phyloP scores from a whole-genome alignment of 2,329 filamentous ascomycete species.

The Sporothrix inflata region DNA sequence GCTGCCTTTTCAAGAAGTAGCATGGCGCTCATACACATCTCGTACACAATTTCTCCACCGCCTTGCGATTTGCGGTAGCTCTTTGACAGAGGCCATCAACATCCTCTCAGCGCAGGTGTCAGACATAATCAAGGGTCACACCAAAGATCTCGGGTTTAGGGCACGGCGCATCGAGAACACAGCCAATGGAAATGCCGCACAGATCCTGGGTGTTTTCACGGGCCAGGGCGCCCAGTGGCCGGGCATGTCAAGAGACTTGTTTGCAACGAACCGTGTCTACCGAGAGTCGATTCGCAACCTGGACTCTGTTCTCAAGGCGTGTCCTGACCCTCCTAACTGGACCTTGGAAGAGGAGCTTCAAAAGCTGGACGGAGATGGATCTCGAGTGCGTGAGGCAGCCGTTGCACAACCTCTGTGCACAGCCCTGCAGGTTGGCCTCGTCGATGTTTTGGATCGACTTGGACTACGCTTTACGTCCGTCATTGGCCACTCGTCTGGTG shows the following conservation, averaged over 20 bases:
- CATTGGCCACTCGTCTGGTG: conserved; percentile 44
- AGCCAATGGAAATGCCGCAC: background rate
- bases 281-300: conserved; percentile 42
- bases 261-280: conserved; percentile 30
- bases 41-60: conserved; percentile 24
- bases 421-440: conserved; percentile 40
- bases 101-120: background rate
- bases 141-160: conserved; percentile 14
- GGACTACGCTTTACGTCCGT: conserved; percentile 37
- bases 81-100: background rate
- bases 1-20: conserved; percentile 22
- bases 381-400: conserved; percentile 22
- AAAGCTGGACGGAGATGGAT: conserved; percentile 15
- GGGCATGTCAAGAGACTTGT: conserved; percentile 28
- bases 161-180: conserved; percentile 4
- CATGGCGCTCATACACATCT: conserved; percentile 11
- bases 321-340: conserved; percentile 29
- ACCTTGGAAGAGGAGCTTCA: conserved; percentile 25
- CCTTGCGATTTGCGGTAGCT: conserved; percentile 6
- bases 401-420: conserved; percentile 40
- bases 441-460: conserved; percentile 38
- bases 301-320: conserved; percentile 39
- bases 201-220: conserved; percentile 33
- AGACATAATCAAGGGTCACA: background rate
- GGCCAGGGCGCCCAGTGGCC: conserved; percentile 38